Base-by-base conservation (phyloP, 2,329 filamentous ascomycete species). In the Ophiostoma triangulosporum region DNA sequence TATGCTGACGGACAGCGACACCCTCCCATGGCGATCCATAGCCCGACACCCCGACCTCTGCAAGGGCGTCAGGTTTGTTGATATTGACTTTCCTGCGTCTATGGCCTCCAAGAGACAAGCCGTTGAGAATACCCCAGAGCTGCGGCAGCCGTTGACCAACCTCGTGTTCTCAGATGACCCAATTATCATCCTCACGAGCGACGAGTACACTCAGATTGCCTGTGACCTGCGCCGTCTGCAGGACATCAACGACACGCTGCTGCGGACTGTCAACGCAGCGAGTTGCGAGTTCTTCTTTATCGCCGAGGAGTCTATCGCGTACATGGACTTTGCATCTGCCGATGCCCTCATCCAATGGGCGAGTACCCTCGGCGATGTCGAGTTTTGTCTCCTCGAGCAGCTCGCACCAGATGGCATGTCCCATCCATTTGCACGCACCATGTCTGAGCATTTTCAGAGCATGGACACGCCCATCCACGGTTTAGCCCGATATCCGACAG, bases 221-320 rank as follows among this genome's bases (percentile, higher is more conserved):
- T 95, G 88, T 62, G 88, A 95, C 66, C 69, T 96, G 35, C 78
- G 83, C 32, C 75, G 91, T 52, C 71, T 89, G 5, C 63, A 71
- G 22, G 72, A 70, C 15, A 71, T 96, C 9, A 72, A 83, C 54
- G 63, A 70, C 6, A 72, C 79, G 4, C 68, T 95, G 24, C 73
- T 74, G 17, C 68, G 68, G 11, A 73, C 84, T 45, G 64, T 88
- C 2, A 70, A 83, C 36, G 64, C 83, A 15, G 64, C 74, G 1
- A 69, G 77, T 7, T 80, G 77, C 55, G 73, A 76, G 3, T 76
- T 95, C 2, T 70, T 96, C 24, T 95, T 93, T 61, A 77, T 89
- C 26, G 89, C 89, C 1, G 91, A 97, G 67, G 89, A 95, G 14
- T 94, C 89, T 3, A 79, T 95, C 38, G 93, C 88, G 1, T 95